These are phyloP conservation scores for Camelina sativa DNA, from an alignment of 345 rosid genomes.

Conservation along the genomic window DNA sequence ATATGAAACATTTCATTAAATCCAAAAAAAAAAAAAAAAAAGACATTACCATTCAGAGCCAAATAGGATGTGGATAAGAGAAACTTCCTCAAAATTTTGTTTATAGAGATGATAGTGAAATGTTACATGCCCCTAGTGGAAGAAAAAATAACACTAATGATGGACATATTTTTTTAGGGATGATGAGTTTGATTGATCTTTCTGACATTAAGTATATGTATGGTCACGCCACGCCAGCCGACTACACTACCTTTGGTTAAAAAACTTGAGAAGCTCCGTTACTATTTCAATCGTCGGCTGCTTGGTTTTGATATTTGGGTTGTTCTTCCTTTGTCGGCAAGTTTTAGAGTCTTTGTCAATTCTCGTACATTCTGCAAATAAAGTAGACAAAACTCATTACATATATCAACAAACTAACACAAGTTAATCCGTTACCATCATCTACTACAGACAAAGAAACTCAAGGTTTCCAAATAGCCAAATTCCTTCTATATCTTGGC, in stretches of 20 bases:
- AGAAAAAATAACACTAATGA: conserved; percentile 36
- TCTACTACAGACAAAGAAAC: conserved; percentile 5
- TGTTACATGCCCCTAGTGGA: conserved; percentile 38
- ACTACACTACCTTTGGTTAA: conserved; percentile 30
- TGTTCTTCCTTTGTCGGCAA: conserved; percentile 32
- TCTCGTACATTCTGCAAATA: conserved; percentile 42
- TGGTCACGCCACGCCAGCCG: conserved; percentile 21
- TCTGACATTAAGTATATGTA: conserved; percentile 33
- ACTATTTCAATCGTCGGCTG: conserved; percentile 39
- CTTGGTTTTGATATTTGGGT: conserved; percentile 26
- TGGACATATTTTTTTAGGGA: conserved; percentile 27
- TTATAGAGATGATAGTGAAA: conserved; percentile 13
- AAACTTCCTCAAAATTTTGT: conserved; percentile 15
- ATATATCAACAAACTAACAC: neutral
- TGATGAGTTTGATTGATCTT: conserved; percentile 6
- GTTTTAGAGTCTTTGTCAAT: conserved; percentile 41
- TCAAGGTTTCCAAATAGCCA: neutral
- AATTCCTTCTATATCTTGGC: neutral
- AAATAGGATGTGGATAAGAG: neutral
- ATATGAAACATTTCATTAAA: neutral
- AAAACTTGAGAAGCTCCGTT: conserved; percentile 2
- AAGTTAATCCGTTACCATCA: neutral
- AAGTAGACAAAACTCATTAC: neutral
- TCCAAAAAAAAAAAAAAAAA: neutral
- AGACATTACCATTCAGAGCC: neutral